Base-by-base conservation (phyloP, 805 yeast genomes). In the Kluyveromyces nonfermentans region DNA sequence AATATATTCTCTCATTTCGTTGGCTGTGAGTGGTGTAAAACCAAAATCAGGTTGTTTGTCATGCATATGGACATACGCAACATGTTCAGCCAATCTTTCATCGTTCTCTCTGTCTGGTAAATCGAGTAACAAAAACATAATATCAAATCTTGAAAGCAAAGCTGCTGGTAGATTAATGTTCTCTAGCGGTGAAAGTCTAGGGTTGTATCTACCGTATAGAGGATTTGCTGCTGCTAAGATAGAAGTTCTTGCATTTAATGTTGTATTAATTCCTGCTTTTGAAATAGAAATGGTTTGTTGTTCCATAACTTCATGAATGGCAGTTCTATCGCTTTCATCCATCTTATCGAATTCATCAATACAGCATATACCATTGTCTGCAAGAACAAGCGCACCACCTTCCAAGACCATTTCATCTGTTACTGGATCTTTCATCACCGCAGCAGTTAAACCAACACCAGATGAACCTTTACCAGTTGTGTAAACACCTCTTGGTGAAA, bases 171-270 rank as follows among this genome's bases (percentile, higher is more conserved):
- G 71, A 59, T 93, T 93, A 63, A 93, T 90, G 65, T 93, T 93
- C 57, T 93, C 96, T 50, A 88, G 81, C 2, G 98, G 97, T 7
- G 96, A 84, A 46, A 90, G 66, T 49, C 78, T 75, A 32, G 96
- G 85, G 65, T 93, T 90, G 67, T 93, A 93, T 50, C 97, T 77
- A 45, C 98, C 97, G 61, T 85, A 89, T 32, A 89, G 70, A 16
- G 98, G 98, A 69, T 93, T 93, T n/a, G 98, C 98, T 25, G 98
- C 98, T 0, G 98, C 98, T 50, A 93, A 68, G 48, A 93, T 85
- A 5, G 97, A 89, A 0, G 97, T 78, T 62, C 98, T 77, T 7
- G 98, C 98, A 61, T 93, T 93, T 54, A 93, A 71, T 2, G 97
- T 86, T 8, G 98, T 93, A 50, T 93, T 85, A 54, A 93, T 93